phyloP scores from a whole-genome alignment of 176 grass and related monocot species.

The Lolium perenne region DNA sequence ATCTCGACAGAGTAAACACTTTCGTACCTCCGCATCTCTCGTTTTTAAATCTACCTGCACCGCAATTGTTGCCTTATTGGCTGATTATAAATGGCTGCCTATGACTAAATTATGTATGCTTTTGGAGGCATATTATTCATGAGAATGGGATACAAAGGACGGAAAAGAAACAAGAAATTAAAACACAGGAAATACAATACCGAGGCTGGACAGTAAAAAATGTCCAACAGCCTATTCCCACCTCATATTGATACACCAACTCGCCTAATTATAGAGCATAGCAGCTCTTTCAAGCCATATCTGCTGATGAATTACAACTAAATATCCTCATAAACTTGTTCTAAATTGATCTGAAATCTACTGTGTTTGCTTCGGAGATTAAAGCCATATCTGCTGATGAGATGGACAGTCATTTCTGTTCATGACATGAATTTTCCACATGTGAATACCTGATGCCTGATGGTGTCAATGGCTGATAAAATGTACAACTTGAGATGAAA shows the following conservation, averaged over 20 bases:
- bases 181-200: not conserved
- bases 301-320: not conserved
- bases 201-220: not conserved
- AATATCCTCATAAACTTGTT: not conserved
- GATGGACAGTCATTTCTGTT: not conserved
- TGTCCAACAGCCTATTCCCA: not conserved
- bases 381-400: not conserved
- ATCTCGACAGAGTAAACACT: not conserved
- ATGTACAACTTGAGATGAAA: not conserved
- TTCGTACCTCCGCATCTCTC: not conserved
- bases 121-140: not conserved
- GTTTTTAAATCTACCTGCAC: not conserved
- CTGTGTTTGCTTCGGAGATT: not conserved
- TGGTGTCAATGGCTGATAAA: not conserved
- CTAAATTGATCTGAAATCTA: not conserved
- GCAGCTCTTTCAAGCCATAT: not conserved
- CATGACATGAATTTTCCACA: no score
- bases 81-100: not conserved
- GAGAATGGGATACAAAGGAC: not conserved
- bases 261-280: not conserved
- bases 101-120: not conserved
- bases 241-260: not conserved
- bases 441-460: not conserved
- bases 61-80: not conserved
- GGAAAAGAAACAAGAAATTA: not conserved